Conservation (phyloP, 225 moss, liverwort and hornwort genomes). For the Pleurozium schreberi region DNA sequence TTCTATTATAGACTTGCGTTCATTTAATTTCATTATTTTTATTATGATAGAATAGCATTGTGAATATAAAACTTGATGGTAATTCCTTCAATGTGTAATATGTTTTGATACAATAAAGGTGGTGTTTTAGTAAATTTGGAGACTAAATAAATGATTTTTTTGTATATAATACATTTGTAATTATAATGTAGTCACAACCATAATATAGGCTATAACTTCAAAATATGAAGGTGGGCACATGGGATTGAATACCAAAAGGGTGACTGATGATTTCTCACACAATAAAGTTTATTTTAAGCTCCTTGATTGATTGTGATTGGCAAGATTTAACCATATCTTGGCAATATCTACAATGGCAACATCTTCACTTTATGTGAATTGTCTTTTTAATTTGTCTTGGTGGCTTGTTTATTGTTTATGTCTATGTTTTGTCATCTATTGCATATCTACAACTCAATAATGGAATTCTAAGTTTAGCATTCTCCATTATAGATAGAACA, state of each 20-base stretch:
- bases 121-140: too few species aligned
- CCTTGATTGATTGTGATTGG: neutral
- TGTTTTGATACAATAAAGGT: neutral
- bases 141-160: too few species aligned
- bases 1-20: neutral
- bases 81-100: neutral
- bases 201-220: neutral
- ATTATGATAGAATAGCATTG: neutral
- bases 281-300: neutral
- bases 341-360: neutral
- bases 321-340: neutral
- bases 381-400: neutral
- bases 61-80: neutral
- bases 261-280: neutral
- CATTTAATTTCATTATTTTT: neutral
- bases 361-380: neutral
- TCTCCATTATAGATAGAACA: neutral
- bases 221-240: neutral
- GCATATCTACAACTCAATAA: neutral
- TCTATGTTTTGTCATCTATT: neutral
- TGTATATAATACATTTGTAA: too few species aligned
- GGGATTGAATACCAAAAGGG: neutral
- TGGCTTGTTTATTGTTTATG: rapidly evolving
- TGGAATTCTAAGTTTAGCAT: neutral
- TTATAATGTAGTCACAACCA: neutral